These are phyloP conservation scores for Sesbania bispinosa DNA, from an alignment of 306 rosid species.

Conservation along the genomic window DNA sequence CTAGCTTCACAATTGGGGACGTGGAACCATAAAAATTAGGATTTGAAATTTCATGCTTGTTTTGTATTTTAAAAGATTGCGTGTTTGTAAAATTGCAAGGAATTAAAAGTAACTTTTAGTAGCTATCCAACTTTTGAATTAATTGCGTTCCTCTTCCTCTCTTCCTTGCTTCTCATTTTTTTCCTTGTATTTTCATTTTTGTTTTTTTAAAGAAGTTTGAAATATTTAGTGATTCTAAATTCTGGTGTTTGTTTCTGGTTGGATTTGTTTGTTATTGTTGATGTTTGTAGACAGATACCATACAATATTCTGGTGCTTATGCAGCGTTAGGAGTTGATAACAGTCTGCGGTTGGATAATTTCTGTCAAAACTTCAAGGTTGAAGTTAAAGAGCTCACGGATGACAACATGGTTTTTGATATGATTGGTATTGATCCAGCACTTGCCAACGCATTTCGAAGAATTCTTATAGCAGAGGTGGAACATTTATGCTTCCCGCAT, in stretches of 20 bases:
- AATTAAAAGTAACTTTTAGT: neutral
- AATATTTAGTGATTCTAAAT: neutral
- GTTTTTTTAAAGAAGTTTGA: neutral
- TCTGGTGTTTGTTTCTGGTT: neutral
- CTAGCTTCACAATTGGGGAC: neutral
- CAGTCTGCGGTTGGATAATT: conserved; percentile 57
- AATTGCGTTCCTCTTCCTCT: neutral
- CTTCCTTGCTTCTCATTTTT: neutral
- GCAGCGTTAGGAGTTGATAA: conserved; percentile 68
- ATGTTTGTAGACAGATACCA: conserved; percentile 70
- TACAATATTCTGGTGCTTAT: conserved; percentile 83
- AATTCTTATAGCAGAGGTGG: conserved; percentile 91
- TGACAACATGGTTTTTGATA: conserved; percentile 81
- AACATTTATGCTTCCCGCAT: neutral
- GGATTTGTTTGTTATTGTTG: conserved; percentile 7
- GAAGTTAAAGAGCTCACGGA: conserved; percentile 56
- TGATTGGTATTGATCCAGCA: conserved; percentile 94
- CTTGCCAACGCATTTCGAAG: conserved; percentile 92
- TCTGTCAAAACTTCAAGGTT: conserved; percentile 67
- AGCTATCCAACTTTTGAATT: neutral
- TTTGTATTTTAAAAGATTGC: neutral
- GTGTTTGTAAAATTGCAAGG: neutral
- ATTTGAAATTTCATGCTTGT: neutral
- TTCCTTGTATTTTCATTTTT: neutral
- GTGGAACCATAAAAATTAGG: neutral